These are phyloP conservation scores for Debaryomyces maramus DNA, from an alignment of 805 yeast species.

Conservation along the genomic window DNA sequence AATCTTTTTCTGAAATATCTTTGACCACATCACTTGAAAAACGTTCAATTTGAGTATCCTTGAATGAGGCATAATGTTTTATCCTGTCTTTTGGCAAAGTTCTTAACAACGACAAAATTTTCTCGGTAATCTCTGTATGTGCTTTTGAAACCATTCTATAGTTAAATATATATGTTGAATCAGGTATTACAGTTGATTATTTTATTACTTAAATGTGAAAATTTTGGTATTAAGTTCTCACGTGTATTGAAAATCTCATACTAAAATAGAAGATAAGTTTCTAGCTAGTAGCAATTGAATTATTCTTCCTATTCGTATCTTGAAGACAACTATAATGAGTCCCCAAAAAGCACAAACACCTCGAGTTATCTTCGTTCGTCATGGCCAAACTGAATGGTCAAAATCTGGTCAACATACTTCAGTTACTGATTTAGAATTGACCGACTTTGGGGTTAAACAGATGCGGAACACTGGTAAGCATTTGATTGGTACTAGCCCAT, in stretches of 20 bases:
- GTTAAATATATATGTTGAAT: too few species aligned
- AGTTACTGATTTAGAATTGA: conserved; percentile 74
- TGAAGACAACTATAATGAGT: too few species aligned
- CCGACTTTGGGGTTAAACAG: conserved; percentile 74
- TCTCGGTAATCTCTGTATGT: conserved; percentile 48
- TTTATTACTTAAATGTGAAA: too few species aligned
- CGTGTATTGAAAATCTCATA: too few species aligned
- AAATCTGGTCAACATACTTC: conserved; percentile 92
- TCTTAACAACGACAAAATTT: conserved; percentile 57
- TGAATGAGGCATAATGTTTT: conserved; percentile 68
- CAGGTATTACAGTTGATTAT: too few species aligned
- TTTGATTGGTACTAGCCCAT: conserved; percentile 57
- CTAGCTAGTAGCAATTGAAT: too few species aligned
- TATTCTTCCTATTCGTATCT: too few species aligned
- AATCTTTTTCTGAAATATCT: conserved; percentile 47
- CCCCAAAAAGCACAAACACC: conserved; percentile 46
- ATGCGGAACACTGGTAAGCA: conserved; percentile 72
- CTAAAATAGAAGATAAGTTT: too few species aligned
- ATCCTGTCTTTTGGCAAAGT: conserved; percentile 69
- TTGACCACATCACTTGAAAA: conserved; percentile 40
- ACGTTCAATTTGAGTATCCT: conserved; percentile 56
- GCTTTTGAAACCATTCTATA: conserved; percentile 34
- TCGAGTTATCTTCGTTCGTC: conserved; percentile 71
- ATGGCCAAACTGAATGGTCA: conserved; percentile 96
- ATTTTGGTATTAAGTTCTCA: too few species aligned